Evolutionary conservation across 805 yeast genomes (phyloP).

Genomic region (Priceomyces medius): DNA sequence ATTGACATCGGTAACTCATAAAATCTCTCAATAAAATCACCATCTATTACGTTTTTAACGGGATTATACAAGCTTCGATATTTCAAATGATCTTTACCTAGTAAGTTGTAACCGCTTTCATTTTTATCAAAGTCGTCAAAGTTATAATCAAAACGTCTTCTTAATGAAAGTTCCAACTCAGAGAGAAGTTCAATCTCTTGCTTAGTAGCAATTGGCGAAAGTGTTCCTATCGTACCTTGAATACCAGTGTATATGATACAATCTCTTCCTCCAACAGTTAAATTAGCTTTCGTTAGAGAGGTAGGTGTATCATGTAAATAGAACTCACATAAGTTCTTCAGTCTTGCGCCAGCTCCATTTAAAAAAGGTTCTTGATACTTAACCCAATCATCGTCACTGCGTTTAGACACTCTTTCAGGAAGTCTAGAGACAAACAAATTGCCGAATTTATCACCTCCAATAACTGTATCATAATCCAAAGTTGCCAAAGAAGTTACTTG

Average conservation of each 20-base stretch:
- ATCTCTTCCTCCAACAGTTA: conserved; percentile 63
- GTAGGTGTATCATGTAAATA: conserved; percentile 71
- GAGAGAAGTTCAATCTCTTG: conserved; percentile 61
- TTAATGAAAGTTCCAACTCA: conserved; percentile 50
- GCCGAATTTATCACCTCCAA: conserved; percentile 89
- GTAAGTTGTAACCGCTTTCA: conserved; percentile 32
- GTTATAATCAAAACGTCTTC: conserved; percentile 26
- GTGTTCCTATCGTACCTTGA: conserved; percentile 76
- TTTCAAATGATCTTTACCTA: conserved; percentile 65
- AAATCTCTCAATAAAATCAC: conserved; percentile 75
- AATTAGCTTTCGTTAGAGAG: conserved; percentile 51
- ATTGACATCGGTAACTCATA: conserved; percentile 30
- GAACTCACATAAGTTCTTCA: conserved; percentile 55
- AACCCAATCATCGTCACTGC: conserved; percentile 52
- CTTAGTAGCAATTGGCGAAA: conserved; percentile 64
- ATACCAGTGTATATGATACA: conserved; percentile 69
- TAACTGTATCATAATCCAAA: conserved; percentile 72
- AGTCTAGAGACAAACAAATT: conserved; percentile 68
- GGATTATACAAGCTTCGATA: conserved; percentile 85
- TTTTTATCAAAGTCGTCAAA: conserved; percentile 25
- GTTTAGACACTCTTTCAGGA: conserved; percentile 46
- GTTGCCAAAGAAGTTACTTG: conserved; percentile 59
- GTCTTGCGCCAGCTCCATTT: conserved; percentile 54
- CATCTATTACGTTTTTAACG: conserved; percentile 73
- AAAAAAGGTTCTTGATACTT: conserved; percentile 32